phyloP scores from a whole-genome alignment of 441 rosid genomes.

The Adansonia rubrostipa region DNA sequence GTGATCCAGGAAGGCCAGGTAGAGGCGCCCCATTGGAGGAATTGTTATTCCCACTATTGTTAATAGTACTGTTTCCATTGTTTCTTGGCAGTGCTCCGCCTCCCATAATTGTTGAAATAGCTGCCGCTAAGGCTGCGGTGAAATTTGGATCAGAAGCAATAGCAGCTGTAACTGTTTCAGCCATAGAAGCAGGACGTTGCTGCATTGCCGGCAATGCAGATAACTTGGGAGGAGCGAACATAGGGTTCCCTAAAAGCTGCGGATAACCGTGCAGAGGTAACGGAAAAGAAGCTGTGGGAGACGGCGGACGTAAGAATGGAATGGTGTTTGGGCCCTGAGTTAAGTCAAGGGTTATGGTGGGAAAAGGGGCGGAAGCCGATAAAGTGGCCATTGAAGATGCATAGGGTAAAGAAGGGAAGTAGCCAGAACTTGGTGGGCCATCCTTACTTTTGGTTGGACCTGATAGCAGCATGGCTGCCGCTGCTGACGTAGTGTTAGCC shows the following conservation, averaged over 20 bases:
- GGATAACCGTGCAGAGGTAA: slow-evolving; percentile 49
- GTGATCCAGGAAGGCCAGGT: slow-evolving; percentile 56
- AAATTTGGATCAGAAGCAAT: slow-evolving; percentile 84
- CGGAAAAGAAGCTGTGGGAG: slow-evolving; percentile 41
- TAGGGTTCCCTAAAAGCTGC: slow-evolving; percentile 45
- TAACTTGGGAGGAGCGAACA: slow-evolving; percentile 35
- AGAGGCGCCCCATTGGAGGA: slow-evolving; percentile 36
- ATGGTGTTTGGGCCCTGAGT: slow-evolving; percentile 52
- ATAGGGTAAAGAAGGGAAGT: slow-evolving; percentile 47
- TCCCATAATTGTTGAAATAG: slow-evolving; percentile 66
- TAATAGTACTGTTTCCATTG: background rate
- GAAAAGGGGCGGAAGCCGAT: slow-evolving; percentile 78
- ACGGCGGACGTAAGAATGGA: slow-evolving; percentile 39
- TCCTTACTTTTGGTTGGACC: slow-evolving; percentile 67
- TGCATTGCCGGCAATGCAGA: slow-evolving; percentile 37
- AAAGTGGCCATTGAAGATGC: slow-evolving; percentile 69
- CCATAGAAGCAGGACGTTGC: slow-evolving; percentile 53
- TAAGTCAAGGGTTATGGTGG: slow-evolving; percentile 86
- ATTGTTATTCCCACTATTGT: slow-evolving; percentile 25
- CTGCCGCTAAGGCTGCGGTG: slow-evolving; percentile 81
- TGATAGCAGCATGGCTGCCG: slow-evolving; percentile 86
- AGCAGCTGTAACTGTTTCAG: slow-evolving; percentile 71
- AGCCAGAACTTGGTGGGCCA: slow-evolving; percentile 33
- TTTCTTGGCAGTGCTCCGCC: slow-evolving; percentile 26
- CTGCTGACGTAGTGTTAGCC: slow-evolving; percentile 86